Evolutionary conservation across 2,329 filamentous ascomycete species (phyloP).

Genomic region (Fonsecaea pugnacius): DNA sequence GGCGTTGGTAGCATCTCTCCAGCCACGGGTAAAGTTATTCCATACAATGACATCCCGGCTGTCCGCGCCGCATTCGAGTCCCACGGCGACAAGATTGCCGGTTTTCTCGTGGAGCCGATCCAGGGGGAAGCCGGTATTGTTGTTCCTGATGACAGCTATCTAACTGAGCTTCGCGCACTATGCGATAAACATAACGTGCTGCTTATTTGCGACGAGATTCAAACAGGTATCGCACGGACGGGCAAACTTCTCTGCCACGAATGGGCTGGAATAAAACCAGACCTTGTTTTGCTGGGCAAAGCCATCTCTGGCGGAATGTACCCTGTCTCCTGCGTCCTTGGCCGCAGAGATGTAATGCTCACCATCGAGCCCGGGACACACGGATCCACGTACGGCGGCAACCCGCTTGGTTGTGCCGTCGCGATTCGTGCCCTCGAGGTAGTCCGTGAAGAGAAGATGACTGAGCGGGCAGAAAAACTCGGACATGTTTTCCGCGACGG

Average conservation of each 20-base stretch:
- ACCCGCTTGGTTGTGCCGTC: slow-evolving; percentile 92
- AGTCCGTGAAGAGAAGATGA: slow-evolving; percentile 87
- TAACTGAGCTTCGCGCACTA: slow-evolving; percentile 75
- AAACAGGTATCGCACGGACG: slow-evolving; percentile 94
- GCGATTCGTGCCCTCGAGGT: slow-evolving; percentile 94
- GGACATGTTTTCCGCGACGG: slow-evolving; percentile 83
- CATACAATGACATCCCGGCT: slow-evolving; percentile 83
- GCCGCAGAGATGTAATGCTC: slow-evolving; percentile 88
- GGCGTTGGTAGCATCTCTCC: slow-evolving; percentile 79
- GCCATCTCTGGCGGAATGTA: slow-evolving; percentile 99
- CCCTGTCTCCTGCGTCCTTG: slow-evolving; percentile 92
- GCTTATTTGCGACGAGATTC: slow-evolving; percentile 97
- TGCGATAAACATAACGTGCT: slow-evolving; percentile 96
- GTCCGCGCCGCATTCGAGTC: slow-evolving; percentile 77
- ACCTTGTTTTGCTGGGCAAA: slow-evolving; percentile 93
- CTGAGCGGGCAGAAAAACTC: slow-evolving; percentile 77
- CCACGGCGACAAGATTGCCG: slow-evolving; percentile 83
- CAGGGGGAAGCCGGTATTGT: slow-evolving; percentile 97
- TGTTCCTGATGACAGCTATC: slow-evolving; percentile 88
- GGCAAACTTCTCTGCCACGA: slow-evolving; percentile 92
- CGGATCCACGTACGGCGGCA: slow-evolving; percentile 97
- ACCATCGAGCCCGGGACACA: slow-evolving; percentile 96
- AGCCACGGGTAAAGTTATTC: slow-evolving; percentile 74
- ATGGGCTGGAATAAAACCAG: slow-evolving; percentile 93
- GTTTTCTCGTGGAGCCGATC: slow-evolving; percentile 94